These are phyloP conservation scores for Epichloe bromicola DNA, from an alignment of 2,329 filamentous ascomycete genomes.

Conservation along the genomic window DNA sequence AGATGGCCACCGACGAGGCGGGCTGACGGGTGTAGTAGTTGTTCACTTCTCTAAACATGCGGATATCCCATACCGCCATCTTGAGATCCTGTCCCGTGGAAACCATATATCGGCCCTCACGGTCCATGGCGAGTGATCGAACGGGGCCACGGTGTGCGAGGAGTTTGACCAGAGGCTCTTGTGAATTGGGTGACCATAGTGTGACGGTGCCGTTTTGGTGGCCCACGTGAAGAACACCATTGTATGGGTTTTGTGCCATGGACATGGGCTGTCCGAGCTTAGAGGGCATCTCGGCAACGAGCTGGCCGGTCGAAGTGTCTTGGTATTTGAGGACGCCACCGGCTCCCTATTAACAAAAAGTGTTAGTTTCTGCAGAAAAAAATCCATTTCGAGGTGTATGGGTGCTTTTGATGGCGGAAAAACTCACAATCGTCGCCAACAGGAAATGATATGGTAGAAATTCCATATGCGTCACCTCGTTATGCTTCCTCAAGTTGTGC, in stretches of 20 bases:
- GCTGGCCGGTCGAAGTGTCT: constrained; percentile 84
- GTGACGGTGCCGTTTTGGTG: constrained; percentile 93
- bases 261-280: constrained; percentile 73
- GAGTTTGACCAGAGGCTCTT: constrained; percentile 78
- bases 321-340: constrained; percentile 85
- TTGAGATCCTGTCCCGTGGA: constrained; percentile 78
- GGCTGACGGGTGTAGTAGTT: constrained; percentile 76
- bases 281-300: constrained; percentile 76
- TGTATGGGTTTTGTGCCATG: constrained; percentile 79
- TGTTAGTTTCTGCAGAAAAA: background rate
- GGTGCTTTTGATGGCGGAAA: background rate
- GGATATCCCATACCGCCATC: constrained; percentile 93
- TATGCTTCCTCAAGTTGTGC: constrained; percentile 79
- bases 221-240: constrained; percentile 82
- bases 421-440: constrained; percentile 65
- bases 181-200: constrained; percentile 87
- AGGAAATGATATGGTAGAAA: constrained; percentile 96
- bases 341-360: constrained; percentile 40
- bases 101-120: constrained; percentile 91
- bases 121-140: constrained; percentile 69
- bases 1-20: constrained; percentile 73
- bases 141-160: constrained; percentile 84
- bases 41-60: constrained; percentile 87
- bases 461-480: constrained; percentile 86
- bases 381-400: background rate